These are phyloP conservation scores for Fonsecaea erecta DNA, from an alignment of 2,329 filamentous ascomycete species.

Conservation along the genomic window DNA sequence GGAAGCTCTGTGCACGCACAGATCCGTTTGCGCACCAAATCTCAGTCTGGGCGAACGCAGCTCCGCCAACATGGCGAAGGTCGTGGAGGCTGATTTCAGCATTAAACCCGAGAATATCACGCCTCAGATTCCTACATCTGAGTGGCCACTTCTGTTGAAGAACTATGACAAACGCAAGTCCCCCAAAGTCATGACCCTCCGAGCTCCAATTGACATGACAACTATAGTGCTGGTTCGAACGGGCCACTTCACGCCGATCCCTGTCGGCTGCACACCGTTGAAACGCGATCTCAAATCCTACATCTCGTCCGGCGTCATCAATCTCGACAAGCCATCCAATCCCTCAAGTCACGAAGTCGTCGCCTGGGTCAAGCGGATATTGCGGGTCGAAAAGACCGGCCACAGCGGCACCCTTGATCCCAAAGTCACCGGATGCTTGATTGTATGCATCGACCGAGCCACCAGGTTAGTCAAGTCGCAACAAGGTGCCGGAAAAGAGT, in stretches of 20 bases:
- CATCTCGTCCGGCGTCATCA: constrained; percentile 96
- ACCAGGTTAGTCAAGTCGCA: constrained; percentile 98
- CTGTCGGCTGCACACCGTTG: constrained; percentile 85
- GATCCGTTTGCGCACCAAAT: neutral
- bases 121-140: constrained; percentile 80
- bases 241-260: constrained; percentile 95
- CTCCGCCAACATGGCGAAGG: constrained; percentile 33
- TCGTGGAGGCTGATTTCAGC: constrained; percentile 70
- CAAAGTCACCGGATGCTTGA: constrained; percentile 95
- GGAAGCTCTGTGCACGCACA: constrained; percentile 8
- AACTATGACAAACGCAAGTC: constrained; percentile 89
- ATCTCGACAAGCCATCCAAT: constrained; percentile 97
- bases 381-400: constrained; percentile 93
- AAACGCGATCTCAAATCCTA: constrained; percentile 97
- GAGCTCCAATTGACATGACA: constrained; percentile 11
- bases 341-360: constrained; percentile 98
- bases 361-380: constrained; percentile 97
- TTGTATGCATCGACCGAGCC: constrained; percentile 93
- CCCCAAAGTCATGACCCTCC: constrained; percentile 9
- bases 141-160: constrained; percentile 92
- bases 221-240: constrained; percentile 81
- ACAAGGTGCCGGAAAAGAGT: constrained; percentile 98
- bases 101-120: constrained; percentile 90
- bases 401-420: constrained; percentile 98
- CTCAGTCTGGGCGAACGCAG: constrained; percentile 12